A percentile compares a stretch with the other conserved stretches of the same genome.
Conservation (phyloP, 495 filamentous ascomycete genomes). For the Aspergillus carlsbadensis region DNA sequence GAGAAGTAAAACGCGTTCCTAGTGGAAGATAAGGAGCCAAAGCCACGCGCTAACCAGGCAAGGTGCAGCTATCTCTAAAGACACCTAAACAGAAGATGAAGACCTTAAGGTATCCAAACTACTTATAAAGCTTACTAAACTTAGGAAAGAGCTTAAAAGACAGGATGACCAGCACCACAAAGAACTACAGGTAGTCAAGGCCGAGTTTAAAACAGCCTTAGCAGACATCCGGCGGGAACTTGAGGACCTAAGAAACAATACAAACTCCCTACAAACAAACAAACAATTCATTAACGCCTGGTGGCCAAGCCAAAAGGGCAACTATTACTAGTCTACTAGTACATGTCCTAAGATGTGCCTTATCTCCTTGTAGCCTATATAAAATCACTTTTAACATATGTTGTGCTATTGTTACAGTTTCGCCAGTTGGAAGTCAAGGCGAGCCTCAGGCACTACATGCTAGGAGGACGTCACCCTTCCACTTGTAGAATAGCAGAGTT, state of each 20-base stretch:
- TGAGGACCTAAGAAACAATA: not conserved
- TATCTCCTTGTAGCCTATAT: slow-evolving; percentile 28
- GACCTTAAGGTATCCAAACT: not conserved
- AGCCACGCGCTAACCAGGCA: not conserved
- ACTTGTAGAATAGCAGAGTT: too few relatives aligned
- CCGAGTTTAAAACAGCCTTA: not conserved
- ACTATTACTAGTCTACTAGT: slow-evolving; percentile 31
- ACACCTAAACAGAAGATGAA: not conserved
- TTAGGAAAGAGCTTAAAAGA: not conserved
- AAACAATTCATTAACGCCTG: slow-evolving; percentile 37
- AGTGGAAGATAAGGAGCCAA: not conserved
- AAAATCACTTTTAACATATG: slow-evolving; percentile 21
- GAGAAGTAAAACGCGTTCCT: not conserved
- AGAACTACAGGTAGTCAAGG: not conserved
- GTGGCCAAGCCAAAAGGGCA: slow-evolving; percentile 30
- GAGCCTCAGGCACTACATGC: too few relatives aligned
- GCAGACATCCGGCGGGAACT: not conserved
- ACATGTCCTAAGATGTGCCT: slow-evolving; percentile 24
- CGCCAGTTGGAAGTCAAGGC: too few relatives aligned
- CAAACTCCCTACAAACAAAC: slow-evolving; percentile 9
- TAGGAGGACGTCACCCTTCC: too few relatives aligned
- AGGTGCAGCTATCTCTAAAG: not conserved
- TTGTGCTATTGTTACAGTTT: too few relatives aligned
- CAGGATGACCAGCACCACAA: not conserved
- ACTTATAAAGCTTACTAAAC: not conserved